These are phyloP conservation scores for Suhomyces taliae DNA, from an alignment of 1,139 yeast species.

Conservation along the genomic window DNA sequence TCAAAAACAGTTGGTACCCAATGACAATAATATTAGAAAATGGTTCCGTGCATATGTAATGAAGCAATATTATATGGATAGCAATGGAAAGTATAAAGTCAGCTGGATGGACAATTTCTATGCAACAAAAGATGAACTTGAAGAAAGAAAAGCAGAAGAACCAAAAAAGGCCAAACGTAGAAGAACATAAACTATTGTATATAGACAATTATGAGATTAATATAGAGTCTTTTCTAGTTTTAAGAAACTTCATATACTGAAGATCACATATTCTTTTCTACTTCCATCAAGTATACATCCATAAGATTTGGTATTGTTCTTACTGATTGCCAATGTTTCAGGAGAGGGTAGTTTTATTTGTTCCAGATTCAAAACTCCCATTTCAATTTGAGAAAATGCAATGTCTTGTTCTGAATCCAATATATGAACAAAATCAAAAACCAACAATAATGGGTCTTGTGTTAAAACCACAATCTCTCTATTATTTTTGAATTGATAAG, in stretches of 20 bases:
- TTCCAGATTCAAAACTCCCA: constrained; percentile 6
- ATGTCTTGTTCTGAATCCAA: constrained; percentile 1
- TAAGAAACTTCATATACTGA: constrained; percentile 13
- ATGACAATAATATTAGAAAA: constrained; percentile 31
- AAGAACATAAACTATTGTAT: neutral
- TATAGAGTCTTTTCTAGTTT: no score
- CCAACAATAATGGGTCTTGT: constrained; percentile 6
- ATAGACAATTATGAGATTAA: neutral
- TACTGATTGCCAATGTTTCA: constrained; percentile 27
- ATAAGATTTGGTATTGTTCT: constrained; percentile 18
- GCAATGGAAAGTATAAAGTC: constrained; percentile 18
- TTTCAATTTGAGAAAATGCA: constrained; percentile 1
- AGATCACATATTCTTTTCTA: constrained; percentile 38
- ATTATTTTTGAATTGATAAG: constrained; percentile 16
- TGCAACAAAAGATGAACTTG: constrained; percentile 11
- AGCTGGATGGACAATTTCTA: constrained; percentile 30
- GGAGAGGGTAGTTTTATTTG: constrained; percentile 18
- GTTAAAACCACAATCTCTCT: constrained; percentile 16
- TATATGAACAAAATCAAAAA: constrained; percentile 11
- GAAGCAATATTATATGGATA: constrained; percentile 32
- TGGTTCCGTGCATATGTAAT: constrained; percentile 31
- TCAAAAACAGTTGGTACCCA: constrained; percentile 31
- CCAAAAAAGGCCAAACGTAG: neutral
- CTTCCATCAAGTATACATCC: constrained; percentile 45
- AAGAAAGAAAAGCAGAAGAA: neutral